phyloP scores from a whole-genome alignment of 441 rosid genomes.

The Adansonia gregorii region DNA sequence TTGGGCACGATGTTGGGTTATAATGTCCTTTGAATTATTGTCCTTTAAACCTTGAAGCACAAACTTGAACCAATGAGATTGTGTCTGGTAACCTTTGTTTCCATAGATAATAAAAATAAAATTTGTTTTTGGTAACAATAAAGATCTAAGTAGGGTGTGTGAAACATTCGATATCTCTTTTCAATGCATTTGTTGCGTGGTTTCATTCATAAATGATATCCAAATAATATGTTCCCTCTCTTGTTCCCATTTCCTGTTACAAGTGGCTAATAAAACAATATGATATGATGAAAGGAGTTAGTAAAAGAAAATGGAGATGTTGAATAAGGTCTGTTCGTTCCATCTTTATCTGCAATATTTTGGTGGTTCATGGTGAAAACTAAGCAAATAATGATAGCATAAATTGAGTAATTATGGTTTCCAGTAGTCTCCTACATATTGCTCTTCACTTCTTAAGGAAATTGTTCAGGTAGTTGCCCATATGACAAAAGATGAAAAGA shows the following conservation, averaged over 20 bases:
- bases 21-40: neutral
- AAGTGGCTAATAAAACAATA: neutral
- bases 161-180: neutral
- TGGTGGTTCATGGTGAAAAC: neutral
- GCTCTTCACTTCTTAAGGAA: neutral
- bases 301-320: neutral
- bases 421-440: neutral
- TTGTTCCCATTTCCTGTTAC: neutral
- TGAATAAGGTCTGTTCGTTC: neutral
- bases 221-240: neutral
- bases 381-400: neutral
- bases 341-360: neutral
- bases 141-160: neutral
- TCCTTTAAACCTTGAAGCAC: neutral
- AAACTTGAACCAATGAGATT: neutral
- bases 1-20: constrained; percentile 9
- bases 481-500: neutral
- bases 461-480: neutral
- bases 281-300: neutral
- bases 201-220: neutral
- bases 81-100: neutral
- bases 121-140: neutral
- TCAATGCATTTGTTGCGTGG: neutral
- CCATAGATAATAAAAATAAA: neutral
- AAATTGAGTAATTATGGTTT: neutral